These are phyloP conservation scores for Cladorrhinum sp. DNA, from an alignment of 2,329 filamentous ascomycete species.

Conservation along the genomic window DNA sequence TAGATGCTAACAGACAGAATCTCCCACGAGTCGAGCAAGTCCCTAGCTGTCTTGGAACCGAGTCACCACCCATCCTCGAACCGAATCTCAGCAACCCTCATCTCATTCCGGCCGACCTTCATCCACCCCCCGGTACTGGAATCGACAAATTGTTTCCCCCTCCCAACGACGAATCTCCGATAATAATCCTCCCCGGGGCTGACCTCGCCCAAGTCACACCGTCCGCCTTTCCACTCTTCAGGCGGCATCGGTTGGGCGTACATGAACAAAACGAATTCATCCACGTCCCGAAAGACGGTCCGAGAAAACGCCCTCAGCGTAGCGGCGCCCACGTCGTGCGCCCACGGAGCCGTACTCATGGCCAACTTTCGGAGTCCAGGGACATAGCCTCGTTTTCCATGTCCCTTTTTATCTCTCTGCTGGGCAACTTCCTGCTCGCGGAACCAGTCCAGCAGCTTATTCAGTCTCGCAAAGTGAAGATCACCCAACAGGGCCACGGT, in stretches of 20 bases:
- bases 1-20: background rate
- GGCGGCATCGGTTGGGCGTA: constrained; percentile 31
- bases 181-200: constrained; percentile 24
- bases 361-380: constrained; percentile 29
- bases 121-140: constrained; percentile 25
- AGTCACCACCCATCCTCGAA: constrained; percentile 29
- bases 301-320: constrained; percentile 27
- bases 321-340: constrained; percentile 24
- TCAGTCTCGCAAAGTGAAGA: constrained; percentile 26
- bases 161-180: constrained; percentile 25
- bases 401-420: background rate
- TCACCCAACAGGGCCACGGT: constrained; percentile 35
- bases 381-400: background rate
- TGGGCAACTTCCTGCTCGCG: constrained; percentile 23
- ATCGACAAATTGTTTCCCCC: constrained; percentile 24
- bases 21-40: background rate
- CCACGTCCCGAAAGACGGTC: constrained; percentile 28
- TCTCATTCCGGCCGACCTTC: constrained; percentile 25
- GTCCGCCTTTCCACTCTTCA: constrained; percentile 27
- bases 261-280: constrained; percentile 33
- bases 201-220: constrained; percentile 26
- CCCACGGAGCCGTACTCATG: constrained; percentile 29
- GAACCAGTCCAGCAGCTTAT: constrained; percentile 24
- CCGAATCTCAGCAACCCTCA: constrained; percentile 31
- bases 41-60: background rate